These are phyloP conservation scores for Knoxdaviesia capensis DNA, from an alignment of 2,329 filamentous ascomycete genomes.

Conservation along the genomic window DNA sequence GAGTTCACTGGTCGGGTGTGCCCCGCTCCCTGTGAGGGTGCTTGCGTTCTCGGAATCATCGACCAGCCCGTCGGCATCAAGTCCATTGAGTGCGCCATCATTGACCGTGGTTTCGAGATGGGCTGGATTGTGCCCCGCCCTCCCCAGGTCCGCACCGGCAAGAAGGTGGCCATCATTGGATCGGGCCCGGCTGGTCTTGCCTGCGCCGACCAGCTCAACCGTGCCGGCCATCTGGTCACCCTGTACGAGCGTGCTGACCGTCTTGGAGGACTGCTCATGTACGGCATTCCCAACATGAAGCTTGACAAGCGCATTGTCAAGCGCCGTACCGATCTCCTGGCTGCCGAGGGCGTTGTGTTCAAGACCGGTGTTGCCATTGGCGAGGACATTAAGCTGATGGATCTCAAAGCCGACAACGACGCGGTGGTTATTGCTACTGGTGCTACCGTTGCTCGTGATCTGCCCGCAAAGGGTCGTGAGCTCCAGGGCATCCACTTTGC, in stretches of 20 bases:
- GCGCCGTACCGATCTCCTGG: constrained; percentile 89
- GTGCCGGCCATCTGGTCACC: constrained; percentile 70
- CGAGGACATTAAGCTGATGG: constrained; percentile 49
- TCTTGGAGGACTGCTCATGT: constrained; percentile 84
- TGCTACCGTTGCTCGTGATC: constrained; percentile 79
- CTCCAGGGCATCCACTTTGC: constrained; percentile 84
- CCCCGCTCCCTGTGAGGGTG: constrained; percentile 88
- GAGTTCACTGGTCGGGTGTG: constrained; percentile 96
- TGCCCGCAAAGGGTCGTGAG: constrained; percentile 76
- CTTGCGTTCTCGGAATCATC: constrained; percentile 89
- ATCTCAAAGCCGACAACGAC: constrained; percentile 54
- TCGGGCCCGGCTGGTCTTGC: constrained; percentile 86
- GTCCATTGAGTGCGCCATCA: constrained; percentile 94
- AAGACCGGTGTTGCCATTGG: constrained; percentile 61
- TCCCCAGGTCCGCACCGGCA: constrained; percentile 65
- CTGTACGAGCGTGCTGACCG: constrained; percentile 89
- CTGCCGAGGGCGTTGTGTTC: constrained; percentile 68
- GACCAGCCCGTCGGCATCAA: constrained; percentile 97
- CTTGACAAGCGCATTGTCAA: constrained; percentile 95
- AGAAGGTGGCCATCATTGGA: constrained; percentile 74
- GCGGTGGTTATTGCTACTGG: constrained; percentile 84
- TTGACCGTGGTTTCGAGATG: constrained; percentile 93
- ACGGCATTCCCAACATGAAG: constrained; percentile 99
- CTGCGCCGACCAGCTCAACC: constrained; percentile 83
- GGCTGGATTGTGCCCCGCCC: constrained; percentile 86